A percentile compares a stretch with the other conserved stretches of the same genome.
phyloP scores from a whole-genome alignment of 1,284 basidiomycete genomes.

The Cronartium quercuum region DNA sequence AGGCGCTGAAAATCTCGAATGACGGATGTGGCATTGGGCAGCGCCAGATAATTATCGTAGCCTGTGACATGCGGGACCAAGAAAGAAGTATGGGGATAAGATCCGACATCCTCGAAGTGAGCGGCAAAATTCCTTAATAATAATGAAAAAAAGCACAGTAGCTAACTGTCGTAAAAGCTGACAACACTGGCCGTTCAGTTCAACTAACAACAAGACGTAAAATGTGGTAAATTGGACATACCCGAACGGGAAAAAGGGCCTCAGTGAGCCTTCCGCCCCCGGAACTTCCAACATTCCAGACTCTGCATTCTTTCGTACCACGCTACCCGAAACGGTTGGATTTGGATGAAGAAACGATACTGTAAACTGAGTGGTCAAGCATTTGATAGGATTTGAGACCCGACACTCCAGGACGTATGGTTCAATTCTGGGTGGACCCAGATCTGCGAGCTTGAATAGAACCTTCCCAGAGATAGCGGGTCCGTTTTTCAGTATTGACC shows the following conservation, averaged over 20 bases:
- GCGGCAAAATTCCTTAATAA: no score
- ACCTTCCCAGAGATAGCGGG: neutral
- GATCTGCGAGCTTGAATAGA: neutral
- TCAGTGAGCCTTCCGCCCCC: slow-evolving; percentile 4
- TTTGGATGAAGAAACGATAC: slow-evolving; percentile 6
- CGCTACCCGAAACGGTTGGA: neutral
- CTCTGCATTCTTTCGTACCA: slow-evolving; percentile 20
- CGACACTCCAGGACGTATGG: neutral
- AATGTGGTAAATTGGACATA: neutral
- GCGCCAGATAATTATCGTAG: no score
- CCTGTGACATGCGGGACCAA: no score
- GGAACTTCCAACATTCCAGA: slow-evolving; percentile 18
- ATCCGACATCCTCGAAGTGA: no score
- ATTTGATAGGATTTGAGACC: neutral
- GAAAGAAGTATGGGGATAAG: no score
- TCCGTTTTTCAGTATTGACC: neutral
- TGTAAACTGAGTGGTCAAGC: neutral
- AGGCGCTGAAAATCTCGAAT: no score
- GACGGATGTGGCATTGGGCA: no score
- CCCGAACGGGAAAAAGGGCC: slow-evolving; percentile 31
- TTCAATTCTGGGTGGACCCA: neutral
- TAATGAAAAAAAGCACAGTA: no score
- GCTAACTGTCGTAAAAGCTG: no score
- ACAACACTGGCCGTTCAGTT: no score
- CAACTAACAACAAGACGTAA: no score